phyloP scores from a whole-genome alignment of 257 asterid genomes.

The Mentha longifolia region DNA sequence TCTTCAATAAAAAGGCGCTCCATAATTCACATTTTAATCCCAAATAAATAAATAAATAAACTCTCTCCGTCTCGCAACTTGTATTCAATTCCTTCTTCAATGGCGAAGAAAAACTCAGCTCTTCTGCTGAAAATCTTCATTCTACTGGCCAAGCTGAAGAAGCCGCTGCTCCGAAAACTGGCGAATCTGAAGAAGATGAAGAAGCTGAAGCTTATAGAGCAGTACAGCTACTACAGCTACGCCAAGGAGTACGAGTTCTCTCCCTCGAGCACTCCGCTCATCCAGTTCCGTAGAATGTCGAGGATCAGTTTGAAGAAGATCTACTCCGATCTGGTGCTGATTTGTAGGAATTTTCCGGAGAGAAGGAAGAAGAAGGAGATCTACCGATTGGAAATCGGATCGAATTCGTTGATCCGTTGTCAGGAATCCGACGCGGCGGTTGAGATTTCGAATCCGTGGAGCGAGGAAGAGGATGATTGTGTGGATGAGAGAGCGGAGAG shows the following conservation, averaged over 20 bases:
- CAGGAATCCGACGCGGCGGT: slow-evolving; percentile 33
- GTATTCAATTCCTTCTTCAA: slow-evolving; percentile 14
- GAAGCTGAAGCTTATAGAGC: slow-evolving; percentile 40
- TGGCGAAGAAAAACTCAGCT: slow-evolving; percentile 53
- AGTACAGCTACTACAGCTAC: slow-evolving; percentile 45
- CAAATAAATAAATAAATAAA: too few relatives aligned
- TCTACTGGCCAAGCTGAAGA: slow-evolving; percentile 56
- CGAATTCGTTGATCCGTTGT: slow-evolving; percentile 23
- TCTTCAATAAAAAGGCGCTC: slow-evolving; percentile 35
- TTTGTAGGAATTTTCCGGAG: slow-evolving; percentile 44
- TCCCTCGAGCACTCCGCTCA: slow-evolving; percentile 60
- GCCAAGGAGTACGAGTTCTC: slow-evolving; percentile 68
- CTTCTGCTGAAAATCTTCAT: slow-evolving; percentile 49
- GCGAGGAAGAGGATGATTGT: slow-evolving; percentile 36
- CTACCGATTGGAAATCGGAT: slow-evolving; percentile 30
- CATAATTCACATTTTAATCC: not conserved
- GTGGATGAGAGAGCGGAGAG: slow-evolving; percentile 85
- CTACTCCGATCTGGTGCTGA: slow-evolving; percentile 32
- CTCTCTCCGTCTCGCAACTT: not conserved
- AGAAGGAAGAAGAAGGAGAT: slow-evolving; percentile 24
- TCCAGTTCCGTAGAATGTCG: slow-evolving; percentile 36
- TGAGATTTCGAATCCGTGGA: too few relatives aligned
- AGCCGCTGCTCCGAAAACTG: slow-evolving; percentile 45
- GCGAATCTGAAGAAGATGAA: slow-evolving; percentile 41
- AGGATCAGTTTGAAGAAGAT: slow-evolving; percentile 43